Evolutionary conservation across 2,329 filamentous ascomycete species (phyloP).

Genomic region (Aspergillus sp.): DNA sequence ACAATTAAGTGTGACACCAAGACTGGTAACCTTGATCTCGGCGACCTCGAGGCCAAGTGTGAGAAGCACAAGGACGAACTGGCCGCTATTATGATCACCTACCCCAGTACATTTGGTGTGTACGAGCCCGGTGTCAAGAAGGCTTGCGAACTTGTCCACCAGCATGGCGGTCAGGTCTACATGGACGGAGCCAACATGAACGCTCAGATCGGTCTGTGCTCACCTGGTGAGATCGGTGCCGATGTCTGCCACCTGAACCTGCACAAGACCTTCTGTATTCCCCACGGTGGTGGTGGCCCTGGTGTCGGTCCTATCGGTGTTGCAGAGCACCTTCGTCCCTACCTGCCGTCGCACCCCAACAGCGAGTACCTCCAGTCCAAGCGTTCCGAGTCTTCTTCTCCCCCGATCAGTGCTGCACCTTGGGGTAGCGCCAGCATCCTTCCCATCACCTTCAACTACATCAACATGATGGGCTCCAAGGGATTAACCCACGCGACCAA

Average conservation of each 20-base stretch:
- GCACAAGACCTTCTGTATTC: conserved; percentile 99
- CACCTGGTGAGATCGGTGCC: conserved; percentile 89
- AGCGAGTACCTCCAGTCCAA: conserved; percentile 49
- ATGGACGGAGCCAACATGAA: conserved; percentile 99
- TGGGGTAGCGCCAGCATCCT: conserved; percentile 90
- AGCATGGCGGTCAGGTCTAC: conserved; percentile 89
- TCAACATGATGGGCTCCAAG: conserved; percentile 83
- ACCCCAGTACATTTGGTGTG: conserved; percentile 91
- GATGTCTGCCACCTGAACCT: conserved; percentile 97
- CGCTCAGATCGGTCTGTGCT: conserved; percentile 92
- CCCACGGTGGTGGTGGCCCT: conserved; percentile 90
- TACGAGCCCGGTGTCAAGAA: conserved; percentile 88
- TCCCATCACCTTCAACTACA: conserved; percentile 93
- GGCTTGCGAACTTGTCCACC: conserved; percentile 81
- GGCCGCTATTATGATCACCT: conserved; percentile 94
- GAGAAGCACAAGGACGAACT: conserved; percentile 82
- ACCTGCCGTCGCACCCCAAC: conserved; percentile 71
- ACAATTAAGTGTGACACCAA: conserved; percentile 84
- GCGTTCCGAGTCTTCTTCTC: conserved; percentile 53
- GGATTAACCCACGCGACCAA: conserved; percentile 88
- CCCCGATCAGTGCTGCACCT: conserved; percentile 73
- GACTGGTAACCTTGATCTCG: conserved; percentile 87
- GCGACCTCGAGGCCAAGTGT: conserved; percentile 82
- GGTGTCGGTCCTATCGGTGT: conserved; percentile 94
- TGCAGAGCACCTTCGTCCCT: conserved; percentile 73